A percentile compares a stretch with the other conserved stretches of the same genome.
These are phyloP conservation scores for Chalaropsis thielavioides DNA, from an alignment of 2,329 filamentous ascomycete species.

Conservation along the genomic window DNA sequence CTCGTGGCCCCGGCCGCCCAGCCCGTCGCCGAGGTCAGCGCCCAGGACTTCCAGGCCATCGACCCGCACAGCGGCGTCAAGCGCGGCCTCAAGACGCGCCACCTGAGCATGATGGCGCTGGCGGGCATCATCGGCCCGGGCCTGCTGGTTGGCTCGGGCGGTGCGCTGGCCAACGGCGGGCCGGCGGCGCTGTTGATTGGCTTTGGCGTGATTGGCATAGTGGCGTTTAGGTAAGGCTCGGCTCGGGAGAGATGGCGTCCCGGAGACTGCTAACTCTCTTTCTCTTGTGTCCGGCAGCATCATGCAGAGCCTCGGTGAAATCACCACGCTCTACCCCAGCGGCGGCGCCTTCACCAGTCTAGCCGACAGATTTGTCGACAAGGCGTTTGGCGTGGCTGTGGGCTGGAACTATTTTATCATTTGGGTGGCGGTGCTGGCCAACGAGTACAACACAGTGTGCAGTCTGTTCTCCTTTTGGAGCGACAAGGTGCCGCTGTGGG, in stretches of 20 bases:
- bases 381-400: constrained; percentile 52
- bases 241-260: no score
- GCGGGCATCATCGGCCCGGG: constrained; percentile 54
- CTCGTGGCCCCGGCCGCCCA: background rate
- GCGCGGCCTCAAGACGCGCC: constrained; percentile 52
- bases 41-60: constrained; percentile 32
- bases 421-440: constrained; percentile 47
- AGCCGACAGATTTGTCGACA: constrained; percentile 56
- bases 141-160: constrained; percentile 55
- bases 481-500: constrained; percentile 46
- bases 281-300: constrained; percentile 24
- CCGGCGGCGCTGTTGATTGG: constrained; percentile 60
- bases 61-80: constrained; percentile 52
- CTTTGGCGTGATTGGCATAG: constrained; percentile 49
- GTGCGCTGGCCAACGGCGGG: constrained; percentile 52
- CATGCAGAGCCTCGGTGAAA: constrained; percentile 61
- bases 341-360: constrained; percentile 58
- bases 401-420: constrained; percentile 62
- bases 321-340: constrained; percentile 58
- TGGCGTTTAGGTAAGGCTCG: constrained; percentile 18
- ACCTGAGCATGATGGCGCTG: constrained; percentile 51
- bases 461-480: constrained; percentile 54
- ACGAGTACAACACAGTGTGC: constrained; percentile 56
- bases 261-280: background rate
- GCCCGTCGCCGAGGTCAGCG: constrained; percentile 26